Evolutionary conservation across 371 early-diverging fungal species (phyloP), one percentile per base, ranked within the genome.

Genomic region (Chytridiales sp.): DNA sequence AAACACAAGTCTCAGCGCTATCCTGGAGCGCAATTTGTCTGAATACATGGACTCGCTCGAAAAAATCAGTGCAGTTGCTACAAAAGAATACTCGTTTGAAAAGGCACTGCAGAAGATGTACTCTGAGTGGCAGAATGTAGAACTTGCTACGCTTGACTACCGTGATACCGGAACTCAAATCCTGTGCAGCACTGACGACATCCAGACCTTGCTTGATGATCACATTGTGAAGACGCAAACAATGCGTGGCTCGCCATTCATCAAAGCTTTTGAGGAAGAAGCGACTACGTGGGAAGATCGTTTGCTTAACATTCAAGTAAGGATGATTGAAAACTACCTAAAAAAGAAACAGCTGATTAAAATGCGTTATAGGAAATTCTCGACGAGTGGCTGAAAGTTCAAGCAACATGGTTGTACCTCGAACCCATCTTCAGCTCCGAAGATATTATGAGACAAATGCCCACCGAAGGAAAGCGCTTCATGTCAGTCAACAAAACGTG

Each of bases 401-500:
- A 80, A 50, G 70, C 78, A 2, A 77, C 77, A 2, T 80, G 81
- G 81, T 61, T 80, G 36, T 80, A 80, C 46, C 64, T 80, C 11
- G 81, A 80, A 59, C 81, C 81, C 15, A 80, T 80, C 38, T 80
- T 80, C 61, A 69, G 74, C 55, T 78, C 78, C 5, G 81, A 80
- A 66, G 81, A 80, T 43, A 80, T 80, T 34, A 80, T 80, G 81
- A 72, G 78, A 0, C 81, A 80, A 52, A 78, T 80, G 81, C 81
- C 81, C 3, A 61, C 70, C 5, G 81, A 80, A 65, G 81, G 78
- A 26, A 73, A 77, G 46, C 69, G 77, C 0, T 80, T 80, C 55
- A 61, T 70, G 1, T 56, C 70, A 1, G 78, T 80, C 32, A 78
- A 80, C 66, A 78, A 78, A 62, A 80, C 75, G 2, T 78, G 77